Conservation (phyloP, 208 protist species). For the Trichomonas gallinae region DNA sequence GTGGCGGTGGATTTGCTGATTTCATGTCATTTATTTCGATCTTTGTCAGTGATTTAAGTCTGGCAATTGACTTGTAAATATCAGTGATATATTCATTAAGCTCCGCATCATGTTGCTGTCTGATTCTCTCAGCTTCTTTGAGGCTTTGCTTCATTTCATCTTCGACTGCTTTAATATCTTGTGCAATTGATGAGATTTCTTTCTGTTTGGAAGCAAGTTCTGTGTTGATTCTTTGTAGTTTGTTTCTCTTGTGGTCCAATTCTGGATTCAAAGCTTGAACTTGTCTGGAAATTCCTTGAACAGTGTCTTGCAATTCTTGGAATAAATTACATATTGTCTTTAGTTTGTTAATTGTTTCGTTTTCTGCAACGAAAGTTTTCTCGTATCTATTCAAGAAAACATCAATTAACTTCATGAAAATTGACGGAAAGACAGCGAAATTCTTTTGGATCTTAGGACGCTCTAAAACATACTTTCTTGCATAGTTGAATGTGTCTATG, state of each 20-base stretch:
- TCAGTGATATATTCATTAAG: slow-evolving; percentile 76
- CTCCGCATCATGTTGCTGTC: slow-evolving; percentile 67
- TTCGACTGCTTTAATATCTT: slow-evolving; percentile 65
- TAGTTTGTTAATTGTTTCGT: background rate
- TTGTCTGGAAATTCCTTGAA: slow-evolving; percentile 61
- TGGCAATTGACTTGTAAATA: slow-evolving; percentile 64
- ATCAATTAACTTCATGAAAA: background rate
- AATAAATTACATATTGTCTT: slow-evolving; percentile 58
- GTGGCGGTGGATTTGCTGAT: slow-evolving; percentile 71
- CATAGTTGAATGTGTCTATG: background rate
- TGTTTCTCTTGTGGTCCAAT: slow-evolving; percentile 77
- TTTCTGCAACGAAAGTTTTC: background rate
- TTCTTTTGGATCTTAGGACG: background rate
- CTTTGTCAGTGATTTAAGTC: slow-evolving; percentile 67
- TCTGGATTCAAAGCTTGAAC: slow-evolving; percentile 64
- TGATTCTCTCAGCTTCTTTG: slow-evolving; percentile 63
- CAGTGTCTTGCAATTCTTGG: slow-evolving; percentile 60
- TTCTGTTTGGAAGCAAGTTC: slow-evolving; percentile 68
- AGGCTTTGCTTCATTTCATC: slow-evolving; percentile 41
- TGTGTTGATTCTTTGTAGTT: slow-evolving; percentile 71
- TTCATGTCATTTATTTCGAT: slow-evolving; percentile 79
- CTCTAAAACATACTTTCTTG: background rate
- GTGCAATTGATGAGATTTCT: slow-evolving; percentile 72
- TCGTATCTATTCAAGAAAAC: background rate
- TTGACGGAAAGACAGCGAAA: background rate